These are phyloP conservation scores for Cryptococcus hybrid DNA, from an alignment of 1,284 basidiomycete genomes.

Conservation along the genomic window DNA sequence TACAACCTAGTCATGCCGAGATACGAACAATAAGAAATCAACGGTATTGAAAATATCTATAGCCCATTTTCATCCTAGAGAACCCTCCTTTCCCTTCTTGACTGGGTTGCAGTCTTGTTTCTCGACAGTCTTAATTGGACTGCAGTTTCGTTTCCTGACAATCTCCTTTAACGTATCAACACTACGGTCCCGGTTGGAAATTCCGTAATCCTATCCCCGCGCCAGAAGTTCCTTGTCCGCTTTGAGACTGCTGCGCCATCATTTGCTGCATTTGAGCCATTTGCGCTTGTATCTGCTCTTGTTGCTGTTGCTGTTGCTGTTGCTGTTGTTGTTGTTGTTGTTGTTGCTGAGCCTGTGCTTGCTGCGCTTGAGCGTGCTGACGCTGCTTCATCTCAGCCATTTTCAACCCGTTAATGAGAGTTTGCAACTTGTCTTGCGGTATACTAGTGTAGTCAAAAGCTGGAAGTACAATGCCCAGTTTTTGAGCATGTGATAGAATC, in stretches of 20 bases:
- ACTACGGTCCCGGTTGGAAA: too few relatives aligned
- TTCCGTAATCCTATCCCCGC: too few relatives aligned
- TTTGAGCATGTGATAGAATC: conserved; percentile 12
- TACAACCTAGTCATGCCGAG: too few relatives aligned
- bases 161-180: too few relatives aligned
- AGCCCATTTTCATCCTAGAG: too few relatives aligned
- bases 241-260: conserved; percentile 9
- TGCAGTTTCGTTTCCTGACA: too few relatives aligned
- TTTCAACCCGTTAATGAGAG: conserved; percentile 7
- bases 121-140: too few relatives aligned
- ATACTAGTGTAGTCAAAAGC: conserved; percentile 13
- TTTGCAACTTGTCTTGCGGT: conserved; percentile 5
- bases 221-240: not conserved
- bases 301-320: conserved; percentile 9
- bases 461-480: conserved; percentile 8
- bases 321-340: conserved; percentile 6
- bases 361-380: conserved; percentile 4
- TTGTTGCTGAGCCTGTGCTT: conserved; percentile 1
- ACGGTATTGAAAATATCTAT: too few relatives aligned
- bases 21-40: too few relatives aligned
- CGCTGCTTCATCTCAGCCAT: conserved; percentile 9
- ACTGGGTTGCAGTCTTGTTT: too few relatives aligned
- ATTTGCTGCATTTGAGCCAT: conserved; percentile 15
- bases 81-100: too few relatives aligned
- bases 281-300: conserved; percentile 12